Evolutionary conservation across 1,139 yeast genomes (phyloP).

Genomic region (Suhomyces bribrorum): DNA sequence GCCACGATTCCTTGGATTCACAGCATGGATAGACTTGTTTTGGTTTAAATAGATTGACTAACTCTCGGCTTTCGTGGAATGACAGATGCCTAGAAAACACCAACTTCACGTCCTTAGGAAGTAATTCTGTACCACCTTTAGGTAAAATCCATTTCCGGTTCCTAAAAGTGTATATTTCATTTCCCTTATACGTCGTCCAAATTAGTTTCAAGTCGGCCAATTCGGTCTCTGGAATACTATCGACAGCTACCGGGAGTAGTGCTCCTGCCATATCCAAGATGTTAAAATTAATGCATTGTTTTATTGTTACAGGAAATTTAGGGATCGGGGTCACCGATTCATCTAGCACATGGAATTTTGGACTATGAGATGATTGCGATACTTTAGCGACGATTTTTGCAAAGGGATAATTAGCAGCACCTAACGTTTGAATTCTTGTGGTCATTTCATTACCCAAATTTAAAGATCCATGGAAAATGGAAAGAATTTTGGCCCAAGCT

Average conservation of each 20-base stretch:
- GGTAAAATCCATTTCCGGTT: conserved; percentile 34
- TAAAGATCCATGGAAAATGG: conserved; percentile 32
- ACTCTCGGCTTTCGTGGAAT: conserved; percentile 42
- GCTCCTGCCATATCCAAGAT: conserved; percentile 35
- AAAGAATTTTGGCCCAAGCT: conserved; percentile 46
- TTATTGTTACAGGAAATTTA: conserved; percentile 23
- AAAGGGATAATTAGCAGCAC: background rate
- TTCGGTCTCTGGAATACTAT: conserved; percentile 19
- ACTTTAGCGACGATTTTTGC: background rate
- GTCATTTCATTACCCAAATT: conserved; percentile 31
- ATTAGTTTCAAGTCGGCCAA: conserved; percentile 16
- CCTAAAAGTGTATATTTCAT: conserved; percentile 24
- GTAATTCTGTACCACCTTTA: conserved; percentile 27
- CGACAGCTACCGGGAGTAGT: conserved; percentile 28
- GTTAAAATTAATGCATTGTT: conserved; percentile 46
- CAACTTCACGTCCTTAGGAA: conserved; percentile 43
- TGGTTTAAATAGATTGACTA: conserved; percentile 43
- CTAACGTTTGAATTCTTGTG: conserved; percentile 17
- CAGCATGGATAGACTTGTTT: conserved; percentile 50
- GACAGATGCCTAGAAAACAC: conserved; percentile 60
- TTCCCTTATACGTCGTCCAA: conserved; percentile 25
- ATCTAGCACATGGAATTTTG: conserved; percentile 7
- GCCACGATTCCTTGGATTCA: conserved; percentile 38
- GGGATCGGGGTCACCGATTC: conserved; percentile 1
- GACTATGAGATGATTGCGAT: background rate